Conservation (phyloP, 2,329 filamentous ascomycete genomes). For the Fusarium liriodendri region DNA sequence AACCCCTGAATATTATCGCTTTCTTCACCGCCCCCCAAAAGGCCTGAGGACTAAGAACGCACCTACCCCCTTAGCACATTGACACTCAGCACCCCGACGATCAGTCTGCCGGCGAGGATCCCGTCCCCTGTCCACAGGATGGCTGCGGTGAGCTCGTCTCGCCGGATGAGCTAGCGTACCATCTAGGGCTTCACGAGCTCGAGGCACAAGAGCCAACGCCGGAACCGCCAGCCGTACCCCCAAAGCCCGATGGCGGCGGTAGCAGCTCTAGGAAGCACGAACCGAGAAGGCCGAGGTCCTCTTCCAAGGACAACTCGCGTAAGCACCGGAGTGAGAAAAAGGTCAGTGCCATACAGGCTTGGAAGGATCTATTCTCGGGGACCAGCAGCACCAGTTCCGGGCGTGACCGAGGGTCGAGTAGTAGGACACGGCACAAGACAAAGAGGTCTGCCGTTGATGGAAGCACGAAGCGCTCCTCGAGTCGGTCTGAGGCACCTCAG, state of each 20-base stretch:
- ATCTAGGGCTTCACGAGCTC: slow-evolving; percentile 43
- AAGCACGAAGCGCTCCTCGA: slow-evolving; percentile 4
- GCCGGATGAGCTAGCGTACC: slow-evolving; percentile 39
- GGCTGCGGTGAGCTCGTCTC: slow-evolving; percentile 67
- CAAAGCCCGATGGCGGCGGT: neutral
- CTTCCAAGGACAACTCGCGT: slow-evolving; percentile 17
- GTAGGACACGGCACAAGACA: slow-evolving; percentile 37
- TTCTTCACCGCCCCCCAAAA: slow-evolving; percentile 1
- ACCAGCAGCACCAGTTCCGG: slow-evolving; percentile 5
- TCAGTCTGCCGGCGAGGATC: slow-evolving; percentile 16
- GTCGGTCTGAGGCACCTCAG: slow-evolving; percentile 1
- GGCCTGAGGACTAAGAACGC: slow-evolving; percentile 22
- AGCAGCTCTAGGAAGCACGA: neutral
- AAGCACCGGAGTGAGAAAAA: slow-evolving; percentile 31
- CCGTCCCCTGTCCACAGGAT: slow-evolving; percentile 46
- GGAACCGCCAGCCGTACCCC: slow-evolving; percentile 20
- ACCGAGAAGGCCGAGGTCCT: neutral
- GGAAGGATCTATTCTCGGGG: slow-evolving; percentile 37
- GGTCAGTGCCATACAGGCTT: slow-evolving; percentile 32
- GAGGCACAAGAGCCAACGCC: slow-evolving; percentile 33
- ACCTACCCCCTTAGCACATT: slow-evolving; percentile 40
- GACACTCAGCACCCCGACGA: slow-evolving; percentile 43
- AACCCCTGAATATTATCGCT: neutral
- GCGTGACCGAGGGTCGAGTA: slow-evolving; percentile 20
- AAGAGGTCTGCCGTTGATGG: slow-evolving; percentile 30